These are phyloP conservation scores for Nothomitra cinnamomea DNA, from an alignment of 2,329 filamentous ascomycete species.

Conservation along the genomic window DNA sequence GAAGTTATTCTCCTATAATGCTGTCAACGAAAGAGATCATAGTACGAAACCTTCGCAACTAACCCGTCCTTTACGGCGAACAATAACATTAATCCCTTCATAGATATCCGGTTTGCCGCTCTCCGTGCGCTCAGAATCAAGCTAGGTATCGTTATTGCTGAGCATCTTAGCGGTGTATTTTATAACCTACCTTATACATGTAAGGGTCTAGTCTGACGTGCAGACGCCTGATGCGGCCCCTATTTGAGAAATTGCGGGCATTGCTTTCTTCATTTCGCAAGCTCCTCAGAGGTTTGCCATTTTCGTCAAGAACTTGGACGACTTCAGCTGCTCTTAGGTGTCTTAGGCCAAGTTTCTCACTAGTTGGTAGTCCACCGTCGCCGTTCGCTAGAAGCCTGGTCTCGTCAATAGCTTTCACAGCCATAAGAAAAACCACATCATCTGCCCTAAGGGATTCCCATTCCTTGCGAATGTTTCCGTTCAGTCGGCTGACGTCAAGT, in stretches of 20 bases:
- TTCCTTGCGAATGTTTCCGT: slow-evolving; percentile 58
- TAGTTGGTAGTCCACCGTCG: slow-evolving; percentile 27
- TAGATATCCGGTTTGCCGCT: slow-evolving; percentile 65
- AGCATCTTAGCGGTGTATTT: neutral
- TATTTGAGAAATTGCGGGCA: slow-evolving; percentile 39
- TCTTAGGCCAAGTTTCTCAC: slow-evolving; percentile 48
- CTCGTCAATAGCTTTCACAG: slow-evolving; percentile 45
- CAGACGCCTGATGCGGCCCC: slow-evolving; percentile 42
- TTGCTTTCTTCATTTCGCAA: slow-evolving; percentile 39
- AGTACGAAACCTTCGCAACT: neutral
- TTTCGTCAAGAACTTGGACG: slow-evolving; percentile 71
- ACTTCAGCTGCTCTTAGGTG: slow-evolving; percentile 70
- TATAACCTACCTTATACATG: slow-evolving; percentile 41
- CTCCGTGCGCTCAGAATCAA: slow-evolving; percentile 49
- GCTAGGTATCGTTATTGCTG: slow-evolving; percentile 4
- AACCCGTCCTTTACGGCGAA: slow-evolving; percentile 56
- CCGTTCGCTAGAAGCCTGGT: slow-evolving; percentile 37
- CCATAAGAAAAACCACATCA: slow-evolving; percentile 77
- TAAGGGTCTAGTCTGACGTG: slow-evolving; percentile 66
- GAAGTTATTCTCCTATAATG: slow-evolving; percentile 74
- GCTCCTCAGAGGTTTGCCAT: slow-evolving; percentile 56
- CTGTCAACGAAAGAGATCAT: neutral
- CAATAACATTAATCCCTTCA: slow-evolving; percentile 66
- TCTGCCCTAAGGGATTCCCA: slow-evolving; percentile 81
- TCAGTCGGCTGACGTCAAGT: slow-evolving; percentile 66